These are phyloP conservation scores for Xylaria intraflava DNA, from an alignment of 495 filamentous ascomycete species.

Conservation along the genomic window DNA sequence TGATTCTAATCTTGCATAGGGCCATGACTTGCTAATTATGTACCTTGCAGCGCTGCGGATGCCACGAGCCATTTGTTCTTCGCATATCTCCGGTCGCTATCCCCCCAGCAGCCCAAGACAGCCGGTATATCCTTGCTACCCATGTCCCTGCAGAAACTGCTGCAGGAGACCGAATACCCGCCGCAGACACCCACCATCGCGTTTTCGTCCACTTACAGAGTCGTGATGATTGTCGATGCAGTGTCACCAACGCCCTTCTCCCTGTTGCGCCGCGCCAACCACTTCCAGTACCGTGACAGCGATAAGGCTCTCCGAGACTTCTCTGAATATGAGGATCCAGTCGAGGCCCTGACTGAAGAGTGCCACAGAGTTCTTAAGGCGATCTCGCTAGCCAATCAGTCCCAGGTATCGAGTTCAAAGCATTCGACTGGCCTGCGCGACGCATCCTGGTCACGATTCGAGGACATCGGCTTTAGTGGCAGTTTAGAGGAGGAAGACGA, in stretches of 20 bases:
- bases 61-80: constrained; percentile 96
- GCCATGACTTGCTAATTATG: constrained; percentile 18
- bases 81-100: constrained; percentile 84
- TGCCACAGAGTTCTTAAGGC: constrained; percentile 82
- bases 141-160: constrained; percentile 79
- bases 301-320: constrained; percentile 77
- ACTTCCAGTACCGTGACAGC: constrained; percentile 90
- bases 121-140: constrained; percentile 78
- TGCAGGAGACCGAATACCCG: constrained; percentile 92
- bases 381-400: constrained; percentile 85
- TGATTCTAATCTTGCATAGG: background rate
- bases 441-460: constrained; percentile 92
- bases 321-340: constrained; percentile 81
- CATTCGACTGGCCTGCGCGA: constrained; percentile 65
- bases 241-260: constrained; percentile 95
- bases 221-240: constrained; percentile 93
- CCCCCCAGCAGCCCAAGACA: constrained; percentile 61
- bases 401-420: constrained; percentile 59
- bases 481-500: constrained; percentile 63
- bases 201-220: constrained; percentile 74
- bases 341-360: constrained; percentile 84
- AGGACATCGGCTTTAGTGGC: constrained; percentile 86
- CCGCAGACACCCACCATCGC: constrained; percentile 72
- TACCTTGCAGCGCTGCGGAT: constrained; percentile 69
- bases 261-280: constrained; percentile 80